These are phyloP conservation scores for Vitis rotundifolia DNA, from an alignment of 164 flowering plant genomes.

Conservation along the genomic window DNA sequence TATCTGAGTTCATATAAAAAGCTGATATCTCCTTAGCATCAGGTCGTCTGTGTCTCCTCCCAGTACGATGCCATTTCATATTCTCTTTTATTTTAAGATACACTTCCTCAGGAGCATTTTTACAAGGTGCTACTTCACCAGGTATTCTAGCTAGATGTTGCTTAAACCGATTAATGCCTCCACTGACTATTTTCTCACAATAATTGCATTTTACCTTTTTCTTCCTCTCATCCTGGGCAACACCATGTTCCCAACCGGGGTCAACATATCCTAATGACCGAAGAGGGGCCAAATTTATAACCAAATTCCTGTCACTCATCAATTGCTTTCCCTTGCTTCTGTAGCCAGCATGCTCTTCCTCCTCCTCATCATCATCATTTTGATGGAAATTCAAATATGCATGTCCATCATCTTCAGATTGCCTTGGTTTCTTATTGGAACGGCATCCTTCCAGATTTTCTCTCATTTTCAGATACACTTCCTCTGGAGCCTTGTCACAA, in stretches of 20 bases:
- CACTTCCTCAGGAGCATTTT: constrained; percentile 34
- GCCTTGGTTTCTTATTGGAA: constrained; percentile 26
- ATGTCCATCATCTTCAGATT: constrained; percentile 17
- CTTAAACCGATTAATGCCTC: constrained; percentile 37
- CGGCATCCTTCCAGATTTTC: constrained; percentile 29
- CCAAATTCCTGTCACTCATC: constrained; percentile 19
- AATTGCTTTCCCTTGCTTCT: constrained; percentile 28
- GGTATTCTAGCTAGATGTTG: constrained; percentile 41
- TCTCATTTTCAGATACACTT: constrained; percentile 30
- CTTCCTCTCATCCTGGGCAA: constrained; percentile 35
- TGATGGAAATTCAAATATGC: constrained; percentile 21
- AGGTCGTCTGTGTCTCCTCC: constrained; percentile 30
- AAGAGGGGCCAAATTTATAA: constrained; percentile 25
- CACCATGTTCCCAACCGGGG: constrained; percentile 39
- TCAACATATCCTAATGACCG: constrained; percentile 33
- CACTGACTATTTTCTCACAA: constrained; percentile 36
- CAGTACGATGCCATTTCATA: constrained; percentile 44
- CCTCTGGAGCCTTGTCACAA: constrained; percentile 34
- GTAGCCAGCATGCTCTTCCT: constrained; percentile 16
- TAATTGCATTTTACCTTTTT: constrained; percentile 38
- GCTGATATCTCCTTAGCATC: constrained; percentile 22
- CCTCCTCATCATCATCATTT: constrained; percentile 22
- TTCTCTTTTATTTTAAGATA: constrained; percentile 35
- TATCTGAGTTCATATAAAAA: constrained; percentile 19
- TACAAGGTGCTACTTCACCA: constrained; percentile 42